These are phyloP conservation scores for Backusella parvicylindrica DNA, from an alignment of 192 early-diverging fungal genomes.

Conservation along the genomic window DNA sequence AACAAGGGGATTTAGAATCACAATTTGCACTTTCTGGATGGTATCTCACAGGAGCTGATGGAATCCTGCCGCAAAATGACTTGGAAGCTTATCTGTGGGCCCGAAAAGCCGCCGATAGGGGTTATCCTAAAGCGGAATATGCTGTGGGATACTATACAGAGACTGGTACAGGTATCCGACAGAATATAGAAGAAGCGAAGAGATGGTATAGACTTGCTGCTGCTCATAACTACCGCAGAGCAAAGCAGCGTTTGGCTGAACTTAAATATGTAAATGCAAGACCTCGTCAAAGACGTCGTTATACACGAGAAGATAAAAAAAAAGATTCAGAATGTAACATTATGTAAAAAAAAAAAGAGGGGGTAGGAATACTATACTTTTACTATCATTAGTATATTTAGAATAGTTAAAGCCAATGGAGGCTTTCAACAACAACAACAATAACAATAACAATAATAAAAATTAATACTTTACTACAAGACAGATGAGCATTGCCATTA, in stretches of 20 bases:
- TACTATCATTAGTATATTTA: background rate
- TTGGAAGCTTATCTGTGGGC: constrained; percentile 98
- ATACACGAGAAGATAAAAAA: constrained; percentile 12
- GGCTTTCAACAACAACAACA: background rate
- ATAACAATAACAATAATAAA: background rate
- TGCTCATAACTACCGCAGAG: constrained; percentile 80
- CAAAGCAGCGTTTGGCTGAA: constrained; percentile 79
- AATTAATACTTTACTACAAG: background rate
- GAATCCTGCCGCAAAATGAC: constrained; percentile 85
- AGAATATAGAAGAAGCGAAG: constrained; percentile 80
- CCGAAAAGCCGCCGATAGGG: constrained; percentile 91
- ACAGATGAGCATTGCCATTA: background rate
- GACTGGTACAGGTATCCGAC: constrained; percentile 79
- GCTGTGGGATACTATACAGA: constrained; percentile 96
- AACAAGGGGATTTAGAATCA: constrained; percentile 89
- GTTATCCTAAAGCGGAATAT: constrained; percentile 92
- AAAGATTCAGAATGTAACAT: constrained; percentile 24
- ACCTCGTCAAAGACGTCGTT: constrained; percentile 3
- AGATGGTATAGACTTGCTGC: constrained; percentile 87
- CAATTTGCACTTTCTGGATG: constrained; percentile 97
- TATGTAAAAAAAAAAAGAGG: constrained; percentile 16
- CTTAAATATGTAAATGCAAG: constrained; percentile 53
- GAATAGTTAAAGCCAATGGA: background rate
- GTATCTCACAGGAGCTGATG: constrained; percentile 91
- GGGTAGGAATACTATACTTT: background rate